Percentiles rank a stretch among this genome's conserved stretches.
These are phyloP conservation scores for Hansenula lynferdii DNA, from an alignment of 1,139 yeast species.

Conservation along the genomic window DNA sequence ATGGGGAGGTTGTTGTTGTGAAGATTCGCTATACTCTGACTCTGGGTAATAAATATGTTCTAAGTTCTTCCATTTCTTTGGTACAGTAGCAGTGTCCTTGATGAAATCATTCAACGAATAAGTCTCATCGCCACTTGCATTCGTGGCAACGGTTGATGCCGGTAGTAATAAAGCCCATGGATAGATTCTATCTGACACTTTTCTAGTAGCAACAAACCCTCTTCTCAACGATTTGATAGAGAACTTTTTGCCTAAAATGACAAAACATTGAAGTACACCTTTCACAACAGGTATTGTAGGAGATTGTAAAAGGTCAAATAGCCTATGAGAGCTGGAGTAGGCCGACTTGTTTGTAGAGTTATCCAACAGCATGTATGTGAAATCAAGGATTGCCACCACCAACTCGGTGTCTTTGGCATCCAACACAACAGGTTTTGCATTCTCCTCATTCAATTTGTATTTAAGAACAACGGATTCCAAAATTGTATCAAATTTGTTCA, in stretches of 20 bases:
- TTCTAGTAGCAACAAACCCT: slow-evolving; percentile 40
- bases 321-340: slow-evolving; percentile 62
- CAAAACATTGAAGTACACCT: slow-evolving; percentile 60
- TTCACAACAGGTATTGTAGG: slow-evolving; percentile 57
- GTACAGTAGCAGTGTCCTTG: slow-evolving; percentile 41
- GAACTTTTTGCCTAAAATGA: slow-evolving; percentile 56
- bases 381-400: slow-evolving; percentile 50
- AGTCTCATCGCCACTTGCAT: slow-evolving; percentile 34
- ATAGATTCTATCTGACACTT: slow-evolving; percentile 34
- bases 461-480: slow-evolving; percentile 49
- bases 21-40: background rate
- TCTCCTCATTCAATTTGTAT: slow-evolving; percentile 49
- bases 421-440: slow-evolving; percentile 42
- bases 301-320: slow-evolving; percentile 55
- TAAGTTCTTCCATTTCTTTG: slow-evolving; percentile 53
- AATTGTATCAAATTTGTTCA: slow-evolving; percentile 71
- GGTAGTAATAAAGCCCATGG: slow-evolving; percentile 52
- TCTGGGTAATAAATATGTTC: slow-evolving; percentile 48
- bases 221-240: slow-evolving; percentile 37
- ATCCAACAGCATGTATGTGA: slow-evolving; percentile 60
- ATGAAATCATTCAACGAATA: slow-evolving; percentile 51
- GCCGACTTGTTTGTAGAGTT: slow-evolving; percentile 66
- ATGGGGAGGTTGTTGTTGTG: background rate
- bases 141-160: slow-evolving; percentile 33
- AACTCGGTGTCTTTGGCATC: slow-evolving; percentile 39